Evolutionary conservation across 352 stramenopile species (phyloP).

Genomic region (Blastocystis sp.): DNA sequence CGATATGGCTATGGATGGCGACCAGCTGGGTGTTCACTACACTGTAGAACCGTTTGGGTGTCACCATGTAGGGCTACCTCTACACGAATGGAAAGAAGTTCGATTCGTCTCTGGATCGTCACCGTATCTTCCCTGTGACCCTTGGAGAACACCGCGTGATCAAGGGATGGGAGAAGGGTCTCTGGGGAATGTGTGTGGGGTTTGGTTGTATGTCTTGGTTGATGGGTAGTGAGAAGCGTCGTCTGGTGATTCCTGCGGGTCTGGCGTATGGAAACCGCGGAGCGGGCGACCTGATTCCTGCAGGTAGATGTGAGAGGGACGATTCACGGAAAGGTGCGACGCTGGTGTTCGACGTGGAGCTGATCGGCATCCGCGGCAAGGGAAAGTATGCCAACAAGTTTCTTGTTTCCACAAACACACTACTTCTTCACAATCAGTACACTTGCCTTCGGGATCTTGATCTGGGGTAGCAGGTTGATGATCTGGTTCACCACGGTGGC

Average conservation of each 20-base stretch:
- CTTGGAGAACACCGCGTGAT: constrained; percentile 60
- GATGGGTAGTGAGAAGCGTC: constrained; percentile 58
- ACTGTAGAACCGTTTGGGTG: not conserved
- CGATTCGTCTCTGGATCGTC: constrained; percentile 62
- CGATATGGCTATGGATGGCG: constrained; percentile 48
- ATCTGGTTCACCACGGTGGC: not conserved
- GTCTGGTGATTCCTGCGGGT: constrained; percentile 59
- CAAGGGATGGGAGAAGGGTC: constrained; percentile 60
- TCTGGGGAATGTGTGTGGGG: constrained; percentile 59
- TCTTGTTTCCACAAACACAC: constrained; percentile 19
- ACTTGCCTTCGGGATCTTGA: constrained; percentile 24
- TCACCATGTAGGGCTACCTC: constrained; percentile 41
- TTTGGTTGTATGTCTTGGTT: not conserved
- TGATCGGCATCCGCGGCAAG: constrained; percentile 61
- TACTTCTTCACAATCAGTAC: not conserved
- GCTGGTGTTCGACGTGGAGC: constrained; percentile 62
- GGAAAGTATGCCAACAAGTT: constrained; percentile 31
- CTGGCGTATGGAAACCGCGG: constrained; percentile 60
- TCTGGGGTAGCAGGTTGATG: not conserved
- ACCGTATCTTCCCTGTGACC: constrained; percentile 62
- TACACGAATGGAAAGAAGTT: constrained; percentile 62
- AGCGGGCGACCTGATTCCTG: constrained; percentile 58
- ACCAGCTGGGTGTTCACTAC: constrained; percentile 41
- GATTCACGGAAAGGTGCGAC: constrained; percentile 60
- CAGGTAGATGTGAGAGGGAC: constrained; percentile 11